Evolutionary conservation across 371 early-diverging fungal genomes (phyloP).

Genomic region (Mycotypha africana): DNA sequence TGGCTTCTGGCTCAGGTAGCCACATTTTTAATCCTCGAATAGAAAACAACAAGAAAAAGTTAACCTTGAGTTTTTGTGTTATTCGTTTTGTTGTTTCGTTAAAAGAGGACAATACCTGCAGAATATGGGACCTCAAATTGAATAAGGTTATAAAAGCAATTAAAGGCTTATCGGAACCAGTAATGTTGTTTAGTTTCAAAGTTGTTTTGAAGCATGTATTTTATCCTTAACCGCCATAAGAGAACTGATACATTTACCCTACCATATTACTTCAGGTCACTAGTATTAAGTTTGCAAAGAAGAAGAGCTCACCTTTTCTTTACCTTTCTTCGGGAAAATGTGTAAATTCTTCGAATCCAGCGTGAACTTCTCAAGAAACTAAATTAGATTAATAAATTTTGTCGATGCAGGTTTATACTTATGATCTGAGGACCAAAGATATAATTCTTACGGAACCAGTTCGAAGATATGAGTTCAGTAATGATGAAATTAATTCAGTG

Average conservation of each 20-base stretch:
- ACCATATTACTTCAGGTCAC: too few species aligned
- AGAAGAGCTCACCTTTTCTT: conserved; percentile 12
- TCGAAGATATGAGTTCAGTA: conserved; percentile 26
- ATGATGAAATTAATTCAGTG: conserved; percentile 43
- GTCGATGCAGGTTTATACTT: conserved; percentile 35
- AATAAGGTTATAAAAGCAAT: conserved; percentile 27
- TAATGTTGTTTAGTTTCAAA: conserved; percentile 3
- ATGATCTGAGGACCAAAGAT: conserved; percentile 30
- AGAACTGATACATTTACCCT: too few species aligned
- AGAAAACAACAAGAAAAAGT: neutral
- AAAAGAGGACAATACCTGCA: conserved; percentile 44
- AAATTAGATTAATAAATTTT: too few species aligned
- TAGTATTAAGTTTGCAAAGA: conserved; percentile 34
- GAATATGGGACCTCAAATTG: conserved; percentile 35
- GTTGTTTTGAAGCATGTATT: too few species aligned
- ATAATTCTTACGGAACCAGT: conserved; percentile 20
- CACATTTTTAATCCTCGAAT: neutral
- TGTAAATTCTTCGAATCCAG: conserved; percentile 7
- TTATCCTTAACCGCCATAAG: too few species aligned
- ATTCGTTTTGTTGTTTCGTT: too few species aligned
- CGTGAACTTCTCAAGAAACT: neutral
- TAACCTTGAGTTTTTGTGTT: too few species aligned
- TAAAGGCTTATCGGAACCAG: conserved; percentile 22
- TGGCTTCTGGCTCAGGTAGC: conserved; percentile 30
- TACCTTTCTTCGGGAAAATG: conserved; percentile 35